Conservation (phyloP, 2,329 filamentous ascomycete genomes). For the Penicillium sp. region DNA sequence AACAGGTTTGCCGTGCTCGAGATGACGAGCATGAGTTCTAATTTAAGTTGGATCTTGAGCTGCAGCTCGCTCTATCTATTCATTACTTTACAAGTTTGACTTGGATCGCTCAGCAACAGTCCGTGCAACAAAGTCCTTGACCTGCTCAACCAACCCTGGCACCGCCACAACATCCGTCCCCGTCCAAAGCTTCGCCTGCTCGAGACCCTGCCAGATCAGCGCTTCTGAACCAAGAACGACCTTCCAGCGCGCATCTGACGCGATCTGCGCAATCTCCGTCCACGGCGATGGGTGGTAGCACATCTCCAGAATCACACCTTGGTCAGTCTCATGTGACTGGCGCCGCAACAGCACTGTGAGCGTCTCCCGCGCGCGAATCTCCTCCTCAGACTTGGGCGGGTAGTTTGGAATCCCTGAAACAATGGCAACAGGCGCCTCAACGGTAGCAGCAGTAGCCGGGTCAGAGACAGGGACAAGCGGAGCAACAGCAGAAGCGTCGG, state of each 20-base stretch:
- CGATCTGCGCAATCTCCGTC: conserved; percentile 68
- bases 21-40: no score
- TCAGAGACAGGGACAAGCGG: conserved; percentile 65
- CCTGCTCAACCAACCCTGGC: conserved; percentile 58
- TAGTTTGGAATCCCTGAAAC: conserved; percentile 79
- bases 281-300: conserved; percentile 77
- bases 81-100: conserved; percentile 33
- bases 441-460: conserved; percentile 61
- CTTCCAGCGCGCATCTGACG: conserved; percentile 68
- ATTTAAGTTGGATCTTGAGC: no score
- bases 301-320: conserved; percentile 78
- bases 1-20: no score
- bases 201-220: conserved; percentile 76
- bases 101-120: conserved; percentile 50
- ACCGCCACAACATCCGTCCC: conserved; percentile 63
- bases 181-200: conserved; percentile 69
- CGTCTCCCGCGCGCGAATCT: conserved; percentile 64
- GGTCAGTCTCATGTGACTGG: conserved; percentile 39
- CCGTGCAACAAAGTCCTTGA: conserved; percentile 58
- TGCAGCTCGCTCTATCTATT: background rate
- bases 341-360: conserved; percentile 44
- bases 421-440: conserved; percentile 68
- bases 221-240: conserved; percentile 78
- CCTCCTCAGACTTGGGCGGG: conserved; percentile 67
- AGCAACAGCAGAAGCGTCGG: conserved; percentile 29